A percentile compares a stretch with the other conserved stretches of the same genome.
Evolutionary conservation across 2,329 filamentous ascomycete species (phyloP).

Genomic region (Emericellopsis atlantica): DNA sequence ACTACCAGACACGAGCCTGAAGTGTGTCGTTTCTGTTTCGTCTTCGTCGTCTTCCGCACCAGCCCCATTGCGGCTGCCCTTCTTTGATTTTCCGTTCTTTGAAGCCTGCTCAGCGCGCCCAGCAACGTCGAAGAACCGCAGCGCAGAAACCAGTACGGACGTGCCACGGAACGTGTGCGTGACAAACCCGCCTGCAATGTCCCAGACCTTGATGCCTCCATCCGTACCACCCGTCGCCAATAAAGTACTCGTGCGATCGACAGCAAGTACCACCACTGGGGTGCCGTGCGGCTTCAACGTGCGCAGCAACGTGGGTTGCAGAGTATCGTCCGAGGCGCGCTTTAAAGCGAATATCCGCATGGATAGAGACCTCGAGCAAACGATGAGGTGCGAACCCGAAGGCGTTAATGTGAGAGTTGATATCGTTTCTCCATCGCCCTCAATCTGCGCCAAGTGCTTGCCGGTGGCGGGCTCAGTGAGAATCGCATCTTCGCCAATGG

Average conservation of each 20-base stretch:
- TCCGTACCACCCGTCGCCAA: slow-evolving; percentile 89
- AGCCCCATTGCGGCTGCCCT: slow-evolving; percentile 11
- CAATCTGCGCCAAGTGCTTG: slow-evolving; percentile 69
- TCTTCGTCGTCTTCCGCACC: slow-evolving; percentile 25
- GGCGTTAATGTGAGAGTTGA: slow-evolving; percentile 76
- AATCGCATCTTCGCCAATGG: slow-evolving; percentile 82
- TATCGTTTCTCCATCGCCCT: slow-evolving; percentile 75
- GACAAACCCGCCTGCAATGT: slow-evolving; percentile 77
- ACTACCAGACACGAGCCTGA: slow-evolving; percentile 77
- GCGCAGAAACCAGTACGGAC: slow-evolving; percentile 77
- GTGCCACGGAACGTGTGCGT: slow-evolving; percentile 95
- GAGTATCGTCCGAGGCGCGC: slow-evolving; percentile 40
- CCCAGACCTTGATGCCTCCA: slow-evolving; percentile 92
- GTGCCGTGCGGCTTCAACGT: slow-evolving; percentile 84
- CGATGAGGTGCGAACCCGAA: slow-evolving; percentile 72
- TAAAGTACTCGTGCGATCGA: slow-evolving; percentile 79
- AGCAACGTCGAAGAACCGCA: slow-evolving; percentile 79
- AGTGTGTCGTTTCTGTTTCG: slow-evolving; percentile 35
- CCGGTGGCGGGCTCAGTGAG: slow-evolving; percentile 78
- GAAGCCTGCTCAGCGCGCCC: slow-evolving; percentile 16
- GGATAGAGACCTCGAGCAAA: slow-evolving; percentile 89
- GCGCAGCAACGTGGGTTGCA: slow-evolving; percentile 58
- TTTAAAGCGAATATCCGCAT: slow-evolving; percentile 82
- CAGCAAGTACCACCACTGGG: slow-evolving; percentile 74
- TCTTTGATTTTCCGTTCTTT: slow-evolving; percentile 19